Conservation (phyloP, 176 grass and related monocot genomes). For the Thinopyrum elongatum region DNA sequence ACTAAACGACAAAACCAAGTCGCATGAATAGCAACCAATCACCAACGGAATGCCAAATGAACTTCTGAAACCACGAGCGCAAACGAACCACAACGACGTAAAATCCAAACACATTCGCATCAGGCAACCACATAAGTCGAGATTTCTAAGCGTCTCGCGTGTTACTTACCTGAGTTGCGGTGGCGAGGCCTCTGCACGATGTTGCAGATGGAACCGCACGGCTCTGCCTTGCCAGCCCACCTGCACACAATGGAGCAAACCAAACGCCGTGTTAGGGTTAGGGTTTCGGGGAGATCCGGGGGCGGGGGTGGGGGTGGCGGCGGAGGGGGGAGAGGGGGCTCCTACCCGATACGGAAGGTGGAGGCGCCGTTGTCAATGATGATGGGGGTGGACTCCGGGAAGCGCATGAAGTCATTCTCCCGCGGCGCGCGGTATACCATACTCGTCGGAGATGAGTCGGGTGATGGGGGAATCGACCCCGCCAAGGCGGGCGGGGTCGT, state of each 20-base stretch:
- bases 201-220: constrained; percentile 73
- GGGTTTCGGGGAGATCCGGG: not conserved
- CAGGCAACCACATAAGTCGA: not conserved
- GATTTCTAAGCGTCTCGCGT: no score
- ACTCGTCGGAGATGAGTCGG: no score
- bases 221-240: constrained; percentile 90
- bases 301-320: not conserved
- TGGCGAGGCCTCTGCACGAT: constrained; percentile 87
- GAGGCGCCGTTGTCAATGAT: constrained; percentile 93
- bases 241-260: constrained; percentile 34
- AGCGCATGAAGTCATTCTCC: constrained; percentile 55
- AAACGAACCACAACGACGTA: not conserved
- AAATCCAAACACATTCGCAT: not conserved
- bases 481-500: no score
- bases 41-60: not conserved
- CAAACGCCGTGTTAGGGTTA: not conserved
- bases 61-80: not conserved
- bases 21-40: not conserved
- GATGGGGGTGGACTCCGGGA: constrained; percentile 70
- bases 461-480: no score
- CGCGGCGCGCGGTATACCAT: constrained; percentile 29
- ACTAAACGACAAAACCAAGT: not conserved
- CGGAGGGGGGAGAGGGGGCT: no score
- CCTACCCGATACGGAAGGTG: constrained; percentile 84
- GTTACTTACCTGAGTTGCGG: constrained; percentile 61